Base-by-base conservation (phyloP, 2,329 filamentous ascomycete species). In the Trichoderma koningiopsis region DNA sequence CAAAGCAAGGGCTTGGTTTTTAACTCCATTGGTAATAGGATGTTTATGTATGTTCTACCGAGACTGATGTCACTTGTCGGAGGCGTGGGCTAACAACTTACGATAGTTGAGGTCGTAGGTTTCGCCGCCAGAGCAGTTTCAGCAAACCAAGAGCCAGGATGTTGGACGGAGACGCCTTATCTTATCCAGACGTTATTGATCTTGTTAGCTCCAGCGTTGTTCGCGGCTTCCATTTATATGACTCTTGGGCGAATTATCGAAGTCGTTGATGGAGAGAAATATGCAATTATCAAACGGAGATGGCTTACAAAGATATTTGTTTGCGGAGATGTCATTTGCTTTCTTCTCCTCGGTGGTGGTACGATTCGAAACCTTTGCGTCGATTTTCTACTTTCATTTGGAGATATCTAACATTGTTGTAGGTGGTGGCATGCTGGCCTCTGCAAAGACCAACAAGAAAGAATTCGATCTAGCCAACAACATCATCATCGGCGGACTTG, bases 61-160 rank as follows among this genome's bases (percentile, higher is more conserved):
- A n/a, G n/a, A 84, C 87, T 22, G n/a, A 22, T 22, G 43, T n/a
- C 22, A 49, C n/a, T 22, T 49, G 13, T 7, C 8, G 13, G 2
- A 22, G 7, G 22, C n/a, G 22, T 22, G n/a, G n/a, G 43, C n/a
- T 49, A 49, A 49, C 43, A 22, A 49, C 19, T 49, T n/a, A 22
- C 22, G 22, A 49, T 27, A 53, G 60, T 53, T 33, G 60, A 62
- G 29, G 31, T 61, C 22, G 1, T 52, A 11, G 61, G 61, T 37
- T 56, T 55, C 49, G 22, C 24, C n/a, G 49, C 14, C 33, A 37
- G 49, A 40, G 33, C 49, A 37, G 49, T 31, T 40, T 64, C 61
- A 2, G 61, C 49, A 22, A n/a, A 55, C 0, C 33, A 64, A 24
- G 31, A 55, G 22, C 22, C 61, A 8, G 49, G 33, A n/a, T 63